Conservation (phyloP, 208 protist genomes). For the Leishmania lainsoni region DNA sequence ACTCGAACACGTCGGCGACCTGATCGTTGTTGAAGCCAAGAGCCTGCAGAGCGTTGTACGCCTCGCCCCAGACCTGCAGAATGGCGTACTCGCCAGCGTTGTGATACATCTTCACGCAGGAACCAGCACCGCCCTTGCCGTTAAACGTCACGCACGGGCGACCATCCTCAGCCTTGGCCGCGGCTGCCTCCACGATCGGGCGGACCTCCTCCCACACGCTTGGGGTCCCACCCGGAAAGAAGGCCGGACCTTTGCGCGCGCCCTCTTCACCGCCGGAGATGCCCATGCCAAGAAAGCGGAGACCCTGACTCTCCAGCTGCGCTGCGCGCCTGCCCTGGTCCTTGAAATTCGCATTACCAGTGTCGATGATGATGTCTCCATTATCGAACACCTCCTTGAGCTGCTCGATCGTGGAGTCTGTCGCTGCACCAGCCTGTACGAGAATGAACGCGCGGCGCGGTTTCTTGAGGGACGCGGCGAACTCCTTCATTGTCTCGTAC, state of each 20-base stretch:
- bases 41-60: conserved; percentile 93
- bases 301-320: conserved; percentile 81
- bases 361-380: conserved; percentile 97
- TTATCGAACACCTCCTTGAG: conserved; percentile 79
- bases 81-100: conserved; percentile 99
- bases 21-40: conserved; percentile 93
- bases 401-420: conserved; percentile 95
- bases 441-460: conserved; percentile 96
- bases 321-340: conserved; percentile 93
- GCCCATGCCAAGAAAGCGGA: conserved; percentile 96
- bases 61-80: conserved; percentile 98
- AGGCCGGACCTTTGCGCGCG: conserved; percentile 97
- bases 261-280: conserved; percentile 99
- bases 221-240: conserved; percentile 97
- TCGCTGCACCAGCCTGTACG: conserved; percentile 96
- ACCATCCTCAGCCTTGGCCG: conserved; percentile 95
- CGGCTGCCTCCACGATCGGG: conserved; percentile 95
- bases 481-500: conserved; percentile 81
- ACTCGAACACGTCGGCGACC: conserved; percentile 89
- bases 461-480: conserved; percentile 80
- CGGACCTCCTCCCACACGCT: conserved; percentile 94
- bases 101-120: conserved; percentile 99
- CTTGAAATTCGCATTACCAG: conserved; percentile 96
- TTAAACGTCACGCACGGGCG: conserved; percentile 95
- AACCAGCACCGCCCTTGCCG: conserved; percentile 96